Conservation (phyloP, 176 grass and related monocot species). For the Cenchrus americanus region DNA sequence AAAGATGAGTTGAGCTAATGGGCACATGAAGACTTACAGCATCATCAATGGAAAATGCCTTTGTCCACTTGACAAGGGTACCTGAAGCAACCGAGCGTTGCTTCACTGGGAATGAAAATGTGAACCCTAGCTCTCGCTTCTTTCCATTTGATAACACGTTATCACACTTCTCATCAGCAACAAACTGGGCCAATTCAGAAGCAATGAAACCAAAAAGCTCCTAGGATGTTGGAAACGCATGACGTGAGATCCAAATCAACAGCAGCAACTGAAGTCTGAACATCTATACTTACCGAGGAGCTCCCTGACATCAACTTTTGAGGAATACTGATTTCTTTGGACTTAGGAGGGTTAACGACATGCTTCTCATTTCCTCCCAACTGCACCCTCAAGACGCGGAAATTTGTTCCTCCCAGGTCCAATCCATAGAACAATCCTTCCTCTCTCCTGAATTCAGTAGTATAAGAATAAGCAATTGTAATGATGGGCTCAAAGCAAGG, state of each 20-base stretch:
- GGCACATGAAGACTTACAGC: constrained; percentile 55
- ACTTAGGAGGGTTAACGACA: constrained; percentile 44
- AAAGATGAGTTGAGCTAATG: neutral
- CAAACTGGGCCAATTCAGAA: constrained; percentile 66
- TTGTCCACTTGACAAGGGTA: constrained; percentile 91
- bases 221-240: constrained; percentile 40
- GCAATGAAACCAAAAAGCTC: constrained; percentile 91
- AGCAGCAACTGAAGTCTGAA: neutral
- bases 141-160: constrained; percentile 35
- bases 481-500: neutral
- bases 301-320: constrained; percentile 70
- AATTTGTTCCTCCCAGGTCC: constrained; percentile 95
- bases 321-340: constrained; percentile 64
- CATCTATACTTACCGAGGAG: constrained; percentile 52
- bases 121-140: constrained; percentile 78
- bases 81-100: constrained; percentile 72
- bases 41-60: constrained; percentile 83
- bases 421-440: constrained; percentile 80
- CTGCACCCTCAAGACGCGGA: constrained; percentile 66
- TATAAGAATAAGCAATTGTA: constrained; percentile 10
- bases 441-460: constrained; percentile 53
- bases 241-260: constrained; percentile 1
- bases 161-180: constrained; percentile 45
- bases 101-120: constrained; percentile 94
- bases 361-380: constrained; percentile 61